Base-by-base conservation (phyloP, 139 green algal species). In the Coelastrella sp. region DNA sequence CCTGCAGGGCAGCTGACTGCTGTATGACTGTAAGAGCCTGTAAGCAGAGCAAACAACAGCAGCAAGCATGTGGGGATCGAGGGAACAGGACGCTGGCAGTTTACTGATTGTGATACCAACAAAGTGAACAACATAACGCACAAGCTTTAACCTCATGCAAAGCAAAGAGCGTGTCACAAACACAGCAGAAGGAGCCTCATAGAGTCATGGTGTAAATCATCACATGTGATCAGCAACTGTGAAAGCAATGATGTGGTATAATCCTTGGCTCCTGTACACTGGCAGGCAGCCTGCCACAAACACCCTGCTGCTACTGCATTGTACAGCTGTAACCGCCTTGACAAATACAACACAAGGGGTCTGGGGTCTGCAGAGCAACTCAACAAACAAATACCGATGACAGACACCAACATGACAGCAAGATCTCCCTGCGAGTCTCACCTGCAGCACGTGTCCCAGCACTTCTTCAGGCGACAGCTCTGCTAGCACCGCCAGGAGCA, bases 361-460 rank as follows among this genome's bases (percentile, higher is more conserved):
- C n/a, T n/a, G n/a, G n/a, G n/a, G n/a, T n/a, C n/a, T n/a, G n/a
- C n/a, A n/a, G n/a, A n/a, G n/a, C n/a, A n/a, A n/a, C n/a, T n/a
- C n/a, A n/a, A n/a, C n/a, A n/a, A n/a, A n/a, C n/a, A n/a, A n/a
- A n/a, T n/a, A n/a, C n/a, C n/a, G n/a, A n/a, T n/a, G n/a, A n/a
- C n/a, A n/a, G n/a, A n/a, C n/a, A n/a, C n/a, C n/a, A n/a, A n/a
- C n/a, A n/a, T n/a, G n/a, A n/a, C n/a, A n/a, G n/a, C n/a, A n/a
- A n/a, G n/a, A n/a, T n/a, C n/a, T n/a, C n/a, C n/a, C n/a, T n/a
- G n/a, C n/a, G 45, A 57, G 15, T 23, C 90, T 11, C 43, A 94
- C 91, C 89, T 95, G 78, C 43, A 94, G 66, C 15, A 96, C 92
- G 41, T 96, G 91, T 0, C 62, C 59, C 77, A 96, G 86, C 38